Evolutionary conservation across 441 rosid species (phyloP).

Genomic region (Metrosideros polymorpha): DNA sequence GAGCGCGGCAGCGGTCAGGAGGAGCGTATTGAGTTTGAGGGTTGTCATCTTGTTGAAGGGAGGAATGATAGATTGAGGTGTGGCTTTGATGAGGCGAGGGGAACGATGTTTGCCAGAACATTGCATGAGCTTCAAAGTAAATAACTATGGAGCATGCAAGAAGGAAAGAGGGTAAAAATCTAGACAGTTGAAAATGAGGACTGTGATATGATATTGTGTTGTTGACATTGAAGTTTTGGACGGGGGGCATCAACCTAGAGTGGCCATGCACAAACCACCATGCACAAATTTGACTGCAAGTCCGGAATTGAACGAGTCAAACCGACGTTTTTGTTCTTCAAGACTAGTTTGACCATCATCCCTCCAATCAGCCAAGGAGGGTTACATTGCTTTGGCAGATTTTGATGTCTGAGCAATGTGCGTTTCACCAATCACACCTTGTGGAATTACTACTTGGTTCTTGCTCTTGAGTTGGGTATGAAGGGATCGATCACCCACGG

Average conservation of each 20-base stretch:
- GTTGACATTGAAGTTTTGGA: no score
- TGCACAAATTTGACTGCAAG: not conserved
- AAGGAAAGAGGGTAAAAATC: not conserved
- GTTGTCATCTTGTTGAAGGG: not conserved
- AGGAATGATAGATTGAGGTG: not conserved
- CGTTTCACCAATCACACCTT: not conserved
- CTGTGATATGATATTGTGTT: not conserved
- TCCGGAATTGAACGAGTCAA: not conserved
- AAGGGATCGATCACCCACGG: not conserved
- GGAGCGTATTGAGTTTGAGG: not conserved
- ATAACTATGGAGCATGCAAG: not conserved
- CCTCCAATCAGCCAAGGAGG: not conserved
- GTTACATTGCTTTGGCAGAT: not conserved
- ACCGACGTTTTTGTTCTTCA: no score
- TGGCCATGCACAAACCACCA: not conserved
- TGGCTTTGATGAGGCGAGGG: not conserved
- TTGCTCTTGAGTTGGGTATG: not conserved
- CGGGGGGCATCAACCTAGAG: no score
- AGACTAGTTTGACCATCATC: not conserved
- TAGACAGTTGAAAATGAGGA: not conserved
- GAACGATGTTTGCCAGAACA: not conserved
- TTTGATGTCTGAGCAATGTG: not conserved
- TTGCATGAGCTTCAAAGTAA: not conserved
- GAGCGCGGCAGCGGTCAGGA: not conserved
- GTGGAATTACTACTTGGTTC: not conserved